Percentiles rank a stretch among this genome's conserved stretches.
Evolutionary conservation across 352 stramenopile species (phyloP).

Genomic region (Phytophthora meadii): DNA sequence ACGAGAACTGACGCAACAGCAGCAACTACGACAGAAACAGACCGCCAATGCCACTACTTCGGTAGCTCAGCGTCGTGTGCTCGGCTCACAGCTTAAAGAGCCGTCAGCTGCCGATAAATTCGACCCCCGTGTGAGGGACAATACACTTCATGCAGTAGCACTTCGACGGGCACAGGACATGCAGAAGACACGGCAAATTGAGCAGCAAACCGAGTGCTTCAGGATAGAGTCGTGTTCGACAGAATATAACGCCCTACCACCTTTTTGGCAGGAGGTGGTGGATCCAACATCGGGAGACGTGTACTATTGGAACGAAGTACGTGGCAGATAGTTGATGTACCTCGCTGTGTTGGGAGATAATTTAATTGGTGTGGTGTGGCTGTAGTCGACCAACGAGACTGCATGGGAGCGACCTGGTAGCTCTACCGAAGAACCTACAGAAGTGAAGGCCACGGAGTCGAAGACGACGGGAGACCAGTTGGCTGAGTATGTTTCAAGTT

Average conservation of each 20-base stretch:
- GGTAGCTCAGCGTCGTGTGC: constrained; percentile 48
- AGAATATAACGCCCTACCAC: constrained; percentile 35
- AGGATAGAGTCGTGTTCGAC: constrained; percentile 16
- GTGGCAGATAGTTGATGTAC: background rate
- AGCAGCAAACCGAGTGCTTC: constrained; percentile 25
- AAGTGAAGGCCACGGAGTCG: constrained; percentile 6
- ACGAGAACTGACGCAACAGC: constrained; percentile 66
- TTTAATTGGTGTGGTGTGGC: constrained; percentile 12
- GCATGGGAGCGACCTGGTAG: constrained; percentile 67
- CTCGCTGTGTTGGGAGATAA: constrained; percentile 2
- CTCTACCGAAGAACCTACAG: background rate
- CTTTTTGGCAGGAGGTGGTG: constrained; percentile 61
- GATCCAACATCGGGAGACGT: constrained; percentile 59
- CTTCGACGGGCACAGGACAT: constrained; percentile 51
- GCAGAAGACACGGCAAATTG: constrained; percentile 37
- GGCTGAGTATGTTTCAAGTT: constrained; percentile 24
- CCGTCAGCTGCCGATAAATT: constrained; percentile 27
- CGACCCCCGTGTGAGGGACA: constrained; percentile 68
- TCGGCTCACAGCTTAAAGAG: constrained; percentile 24
- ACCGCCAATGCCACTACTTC: constrained; percentile 51
- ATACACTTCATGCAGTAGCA: constrained; percentile 76
- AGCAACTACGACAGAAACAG: constrained; percentile 61
- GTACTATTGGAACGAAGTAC: constrained; percentile 88
- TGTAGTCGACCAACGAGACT: constrained; percentile 77
- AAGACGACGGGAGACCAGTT: constrained; percentile 17